These are phyloP conservation scores for Coniochaeta ligniaria DNA, from an alignment of 2,329 filamentous ascomycete species.

Conservation along the genomic window DNA sequence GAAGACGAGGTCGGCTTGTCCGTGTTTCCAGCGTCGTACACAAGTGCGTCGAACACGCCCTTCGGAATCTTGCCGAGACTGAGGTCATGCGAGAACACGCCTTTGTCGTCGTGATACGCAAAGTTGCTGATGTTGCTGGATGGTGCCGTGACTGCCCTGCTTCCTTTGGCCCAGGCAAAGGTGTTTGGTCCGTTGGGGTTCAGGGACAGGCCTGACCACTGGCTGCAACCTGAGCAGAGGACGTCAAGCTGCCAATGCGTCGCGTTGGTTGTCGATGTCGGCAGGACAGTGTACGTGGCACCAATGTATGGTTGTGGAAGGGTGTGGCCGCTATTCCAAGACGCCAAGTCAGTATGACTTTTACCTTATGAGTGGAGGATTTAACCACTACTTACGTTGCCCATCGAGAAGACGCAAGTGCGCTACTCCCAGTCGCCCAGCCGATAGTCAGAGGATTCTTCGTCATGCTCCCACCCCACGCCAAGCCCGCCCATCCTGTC, in stretches of 20 bases:
- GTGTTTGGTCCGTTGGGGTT: slow-evolving; percentile 15
- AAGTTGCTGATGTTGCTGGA: slow-evolving; percentile 17
- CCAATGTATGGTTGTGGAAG: slow-evolving; percentile 11
- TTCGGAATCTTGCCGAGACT: slow-evolving; percentile 13
- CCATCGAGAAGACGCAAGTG: slow-evolving; percentile 28
- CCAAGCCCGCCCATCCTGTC: slow-evolving; percentile 28
- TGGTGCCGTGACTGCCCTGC: slow-evolving; percentile 9
- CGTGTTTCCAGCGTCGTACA: slow-evolving; percentile 7
- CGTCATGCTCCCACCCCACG: slow-evolving; percentile 30
- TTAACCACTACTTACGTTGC: slow-evolving; percentile 20
- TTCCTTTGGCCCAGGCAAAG: slow-evolving; percentile 17
- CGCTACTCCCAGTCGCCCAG: slow-evolving; percentile 25
- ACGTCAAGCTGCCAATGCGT: slow-evolving; percentile 22
- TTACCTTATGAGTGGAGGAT: no score
- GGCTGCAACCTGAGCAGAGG: slow-evolving; percentile 17
- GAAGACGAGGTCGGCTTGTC: neutral
- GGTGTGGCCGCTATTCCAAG: slow-evolving; percentile 7
- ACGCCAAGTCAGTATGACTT: neutral
- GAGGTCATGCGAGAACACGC: slow-evolving; percentile 12
- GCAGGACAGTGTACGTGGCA: slow-evolving; percentile 14
- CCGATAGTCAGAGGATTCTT: slow-evolving; percentile 28
- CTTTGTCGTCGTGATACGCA: slow-evolving; percentile 13
- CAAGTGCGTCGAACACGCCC: slow-evolving; percentile 15
- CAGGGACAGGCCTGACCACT: slow-evolving; percentile 12
- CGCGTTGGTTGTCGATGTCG: slow-evolving; percentile 13